Evolutionary conservation across 768 basidiomycete genomes (phyloP).

Genomic region (Cubamyces sp.): DNA sequence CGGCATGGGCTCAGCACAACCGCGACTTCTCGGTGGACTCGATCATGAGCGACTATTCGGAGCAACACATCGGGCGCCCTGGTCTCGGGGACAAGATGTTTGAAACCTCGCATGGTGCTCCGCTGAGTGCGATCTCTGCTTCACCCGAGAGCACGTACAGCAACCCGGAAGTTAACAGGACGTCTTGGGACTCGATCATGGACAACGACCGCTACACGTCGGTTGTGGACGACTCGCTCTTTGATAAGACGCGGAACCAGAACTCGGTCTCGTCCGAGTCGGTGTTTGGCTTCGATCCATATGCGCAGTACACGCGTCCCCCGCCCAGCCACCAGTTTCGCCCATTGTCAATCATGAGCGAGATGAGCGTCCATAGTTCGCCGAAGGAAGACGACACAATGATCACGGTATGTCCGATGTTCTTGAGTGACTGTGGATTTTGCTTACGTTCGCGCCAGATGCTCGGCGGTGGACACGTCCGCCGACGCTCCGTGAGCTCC

Average conservation of each 20-base stretch:
- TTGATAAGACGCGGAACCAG: constrained; percentile 59
- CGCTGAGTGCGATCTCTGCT: constrained; percentile 65
- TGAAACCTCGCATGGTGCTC: constrained; percentile 57
- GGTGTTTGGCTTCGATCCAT: constrained; percentile 59
- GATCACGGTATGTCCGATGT: constrained; percentile 59
- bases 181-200: constrained; percentile 69
- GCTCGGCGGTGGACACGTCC: constrained; percentile 78
- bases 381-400: constrained; percentile 78
- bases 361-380: constrained; percentile 50
- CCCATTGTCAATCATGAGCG: constrained; percentile 67
- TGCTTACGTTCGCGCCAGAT: constrained; percentile 48
- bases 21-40: constrained; percentile 68
- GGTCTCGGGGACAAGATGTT: constrained; percentile 91
- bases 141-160: constrained; percentile 57
- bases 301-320: constrained; percentile 38
- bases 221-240: constrained; percentile 36
- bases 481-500: constrained; percentile 68
- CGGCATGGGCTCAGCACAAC: constrained; percentile 62
- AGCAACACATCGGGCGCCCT: constrained; percentile 62
- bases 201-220: constrained; percentile 46
- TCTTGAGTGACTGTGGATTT: neutral
- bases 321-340: constrained; percentile 59
- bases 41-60: constrained; percentile 63
- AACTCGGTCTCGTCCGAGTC: constrained; percentile 60
- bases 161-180: constrained; percentile 38